Percentiles rank a stretch among this genome's conserved stretches.
Evolutionary conservation across 495 filamentous ascomycete species (phyloP).

Genomic region (Podospora didyma): DNA sequence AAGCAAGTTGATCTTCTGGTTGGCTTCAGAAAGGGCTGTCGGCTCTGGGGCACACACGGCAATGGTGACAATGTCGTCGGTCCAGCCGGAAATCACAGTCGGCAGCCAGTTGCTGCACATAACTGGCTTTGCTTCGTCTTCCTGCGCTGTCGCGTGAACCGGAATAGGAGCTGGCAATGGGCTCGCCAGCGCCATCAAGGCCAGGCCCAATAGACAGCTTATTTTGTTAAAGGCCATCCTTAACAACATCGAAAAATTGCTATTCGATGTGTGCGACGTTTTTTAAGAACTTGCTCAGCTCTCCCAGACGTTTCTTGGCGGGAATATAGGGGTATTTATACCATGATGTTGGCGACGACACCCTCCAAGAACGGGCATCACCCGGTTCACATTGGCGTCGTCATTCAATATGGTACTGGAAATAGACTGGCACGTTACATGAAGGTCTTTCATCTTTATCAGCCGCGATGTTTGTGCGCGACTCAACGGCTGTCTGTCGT

Average conservation of each 20-base stretch:
- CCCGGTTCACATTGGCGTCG: not conserved
- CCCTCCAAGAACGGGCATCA: not conserved
- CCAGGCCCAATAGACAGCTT: not conserved
- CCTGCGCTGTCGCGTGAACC: not conserved
- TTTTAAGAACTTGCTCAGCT: not conserved
- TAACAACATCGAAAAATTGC: not conserved
- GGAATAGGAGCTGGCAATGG: not conserved
- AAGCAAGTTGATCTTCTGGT: not conserved
- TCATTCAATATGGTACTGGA: not conserved
- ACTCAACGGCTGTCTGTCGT: not conserved
- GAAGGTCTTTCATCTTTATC: not conserved
- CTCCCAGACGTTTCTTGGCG: too few species aligned
- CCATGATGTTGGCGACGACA: not conserved
- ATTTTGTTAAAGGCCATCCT: not conserved
- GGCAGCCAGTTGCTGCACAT: conserved; percentile 7
- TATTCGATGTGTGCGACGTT: not conserved
- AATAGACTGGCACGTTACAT: not conserved
- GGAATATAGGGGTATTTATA: not conserved
- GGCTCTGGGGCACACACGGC: conserved; percentile 4
- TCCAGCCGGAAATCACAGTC: not conserved
- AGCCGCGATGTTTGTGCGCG: not conserved
- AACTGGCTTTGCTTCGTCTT: not conserved
- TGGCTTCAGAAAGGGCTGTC: not conserved
- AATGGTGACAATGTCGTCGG: not conserved
- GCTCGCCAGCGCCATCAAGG: not conserved